Base-by-base conservation (phyloP, 306 rosid species). In the Trifolium pratense region DNA sequence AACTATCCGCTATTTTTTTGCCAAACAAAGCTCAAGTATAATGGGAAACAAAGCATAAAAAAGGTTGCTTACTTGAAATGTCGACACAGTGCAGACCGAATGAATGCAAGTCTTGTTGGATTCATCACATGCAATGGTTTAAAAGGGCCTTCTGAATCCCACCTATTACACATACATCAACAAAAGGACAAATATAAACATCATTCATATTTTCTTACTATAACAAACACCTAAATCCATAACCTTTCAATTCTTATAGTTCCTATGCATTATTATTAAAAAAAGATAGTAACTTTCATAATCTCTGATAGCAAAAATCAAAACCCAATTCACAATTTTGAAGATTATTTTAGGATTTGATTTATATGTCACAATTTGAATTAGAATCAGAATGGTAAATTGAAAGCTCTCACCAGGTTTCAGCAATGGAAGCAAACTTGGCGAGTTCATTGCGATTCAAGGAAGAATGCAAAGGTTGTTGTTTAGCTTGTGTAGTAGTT, bases 91-190 rank as follows among this genome's bases (percentile, higher is more conserved):
- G 88, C 86, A 64, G 93, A 89, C 8, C 99, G 86, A 55, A 94
- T 80, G 70, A 94, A 91, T 62, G 92, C 91, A 63, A 94, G 85
- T 78, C 97, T 87, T 40, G 95, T 80, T n/a, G 99, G 96, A 85
- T 94, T 94, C 89, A 94, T 68, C 66, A 52, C 75, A 82, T 94
- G 99, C 81, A 94, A 78, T n/a, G 99, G 97, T 74, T 91, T 91
- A 76, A 89, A 91, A 1, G 96, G 96, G 6, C 99, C 97, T 83
- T 87, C 96, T 34, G 93, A 87, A 81, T 94, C 95, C 99, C 99
- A 91, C 96, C 97, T 94, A 81, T 23, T 61, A 26, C 3, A 59
- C 40, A 14, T 1, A 72, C 70, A 71, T 10, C 39, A 67, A 34
- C 10, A 39, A 67, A 66, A 46, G 10, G 29, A 29, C 0, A 21